Evolutionary conservation across 345 rosid genomes (phyloP), one percentile per base, ranked within the genome.

Genomic region (Psidium guajava): DNA sequence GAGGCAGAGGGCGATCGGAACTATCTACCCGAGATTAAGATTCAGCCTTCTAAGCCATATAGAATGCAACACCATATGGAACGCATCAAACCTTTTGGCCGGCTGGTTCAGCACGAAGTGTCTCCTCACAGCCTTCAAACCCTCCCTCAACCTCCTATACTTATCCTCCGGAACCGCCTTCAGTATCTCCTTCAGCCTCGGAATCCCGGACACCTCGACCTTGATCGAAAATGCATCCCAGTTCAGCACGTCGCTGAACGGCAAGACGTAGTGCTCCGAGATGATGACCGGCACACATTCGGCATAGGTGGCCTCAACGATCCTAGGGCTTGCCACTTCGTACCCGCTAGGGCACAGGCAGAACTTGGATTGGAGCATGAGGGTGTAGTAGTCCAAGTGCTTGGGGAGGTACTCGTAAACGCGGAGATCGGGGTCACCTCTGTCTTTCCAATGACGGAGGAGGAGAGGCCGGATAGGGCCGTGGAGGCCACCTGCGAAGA

Each of bases 271-370:
- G 87, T 90, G 77, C 44, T 91, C 88, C 0, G 99, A 97, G 81
- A 97, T 87, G 64, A 97, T 93, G 27, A 97, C 98, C 14, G 99
- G 99, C 51, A 97, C 91, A 28, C 99, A 97, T 83, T 94, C 97
- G 0, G 98, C 88, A 85, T 93, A 94, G 13, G 95, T 95, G 81
- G 99, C 91, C 91, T 97, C 99, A 13, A 90, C 96, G 40, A 95
- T 88, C 86, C 98, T 90, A 44, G 99, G 99, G 86, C 99, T 97
- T 51, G 99, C 98, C 42, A 97, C 99, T 77, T 97, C 99, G 7
- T 93, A 85, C 14, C 98, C 99, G 54, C 99, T 97, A 8, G 99
- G 99, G 86, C 99, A 97, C 58, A 97, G 87, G 84, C 99, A 97
- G 82, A 89, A 97, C 90, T 91, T 94, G 20, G 99, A 97, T 22